Percentiles rank a stretch among this genome's conserved stretches.
phyloP scores from a whole-genome alignment of 1,284 basidiomycete species.

The Apiotrichum gamsii region DNA sequence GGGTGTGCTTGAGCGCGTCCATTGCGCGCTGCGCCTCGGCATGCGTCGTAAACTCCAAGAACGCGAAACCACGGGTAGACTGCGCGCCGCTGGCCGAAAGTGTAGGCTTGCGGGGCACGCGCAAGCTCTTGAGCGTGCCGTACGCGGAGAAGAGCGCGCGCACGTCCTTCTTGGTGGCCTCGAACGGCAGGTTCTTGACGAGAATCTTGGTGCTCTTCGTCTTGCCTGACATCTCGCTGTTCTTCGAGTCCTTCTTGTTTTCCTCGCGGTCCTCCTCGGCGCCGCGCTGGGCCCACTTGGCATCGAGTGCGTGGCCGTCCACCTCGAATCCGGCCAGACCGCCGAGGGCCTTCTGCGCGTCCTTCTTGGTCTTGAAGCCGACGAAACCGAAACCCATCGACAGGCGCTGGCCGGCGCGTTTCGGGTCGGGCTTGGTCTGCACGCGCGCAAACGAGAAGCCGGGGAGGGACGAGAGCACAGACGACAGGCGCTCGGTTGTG shows the following conservation, averaged over 20 bases:
- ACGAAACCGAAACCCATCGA: slow-evolving; percentile 97
- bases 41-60: slow-evolving; percentile 83
- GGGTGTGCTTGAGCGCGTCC: slow-evolving; percentile 79
- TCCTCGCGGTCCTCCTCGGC: slow-evolving; percentile 56
- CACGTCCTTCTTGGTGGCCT: slow-evolving; percentile 88
- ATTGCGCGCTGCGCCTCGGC: slow-evolving; percentile 83
- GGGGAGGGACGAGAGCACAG: slow-evolving; percentile 69
- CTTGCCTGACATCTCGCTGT: slow-evolving; percentile 39
- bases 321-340: slow-evolving; percentile 75
- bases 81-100: slow-evolving; percentile 54
- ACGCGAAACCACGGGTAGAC: slow-evolving; percentile 76
- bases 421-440: slow-evolving; percentile 84
- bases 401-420: slow-evolving; percentile 56
- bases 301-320: slow-evolving; percentile 78
- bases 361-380: slow-evolving; percentile 72
- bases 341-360: slow-evolving; percentile 68
- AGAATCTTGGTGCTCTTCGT: slow-evolving; percentile 76
- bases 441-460: slow-evolving; percentile 83
- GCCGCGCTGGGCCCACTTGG: slow-evolving; percentile 83
- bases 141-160: slow-evolving; percentile 80
- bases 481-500: slow-evolving; percentile 65
- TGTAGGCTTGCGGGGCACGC: slow-evolving; percentile 80
- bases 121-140: slow-evolving; percentile 83
- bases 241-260: slow-evolving; percentile 33
- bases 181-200: slow-evolving; percentile 97